Evolutionary conservation across 2,329 filamentous ascomycete species (phyloP).

Genomic region (Pleomassaria siparia): DNA sequence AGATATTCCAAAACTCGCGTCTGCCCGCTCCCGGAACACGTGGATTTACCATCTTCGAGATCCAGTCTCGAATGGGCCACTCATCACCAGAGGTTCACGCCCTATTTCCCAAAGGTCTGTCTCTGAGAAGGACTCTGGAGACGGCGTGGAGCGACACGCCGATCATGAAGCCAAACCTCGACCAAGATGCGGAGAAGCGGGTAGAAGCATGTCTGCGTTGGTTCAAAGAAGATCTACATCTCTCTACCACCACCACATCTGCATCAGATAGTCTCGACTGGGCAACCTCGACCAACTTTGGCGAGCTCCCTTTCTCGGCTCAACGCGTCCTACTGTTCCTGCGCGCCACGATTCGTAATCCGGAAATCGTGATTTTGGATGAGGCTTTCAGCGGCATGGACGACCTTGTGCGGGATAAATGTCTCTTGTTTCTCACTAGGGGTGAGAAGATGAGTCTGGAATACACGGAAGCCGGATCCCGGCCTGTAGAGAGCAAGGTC

Average conservation of each 20-base stretch:
- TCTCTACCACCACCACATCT: conserved; percentile 29
- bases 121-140: conserved; percentile 73
- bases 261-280: conserved; percentile 51
- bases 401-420: conserved; percentile 74
- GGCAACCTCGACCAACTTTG: conserved; percentile 69
- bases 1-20: conserved; percentile 79
- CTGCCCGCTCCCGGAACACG: conserved; percentile 70
- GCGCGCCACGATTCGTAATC: conserved; percentile 48
- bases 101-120: conserved; percentile 80
- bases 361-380: conserved; percentile 54
- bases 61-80: conserved; percentile 87
- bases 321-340: conserved; percentile 87
- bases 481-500: conserved; percentile 47
- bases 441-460: conserved; percentile 44
- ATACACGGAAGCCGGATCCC: conserved; percentile 35
- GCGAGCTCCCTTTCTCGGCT: conserved; percentile 73
- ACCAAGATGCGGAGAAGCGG: conserved; percentile 56
- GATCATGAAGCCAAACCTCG: conserved; percentile 66
- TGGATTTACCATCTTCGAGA: conserved; percentile 87
- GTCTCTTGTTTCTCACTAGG: conserved; percentile 71
- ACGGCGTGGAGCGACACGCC: conserved; percentile 93
- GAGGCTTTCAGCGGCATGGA: conserved; percentile 57
- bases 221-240: conserved; percentile 79
- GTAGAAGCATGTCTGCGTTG: conserved; percentile 72
- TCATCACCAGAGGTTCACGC: conserved; percentile 92